Base-by-base conservation (phyloP, 768 basidiomycete species). In the Macrocybe gigantea region DNA sequence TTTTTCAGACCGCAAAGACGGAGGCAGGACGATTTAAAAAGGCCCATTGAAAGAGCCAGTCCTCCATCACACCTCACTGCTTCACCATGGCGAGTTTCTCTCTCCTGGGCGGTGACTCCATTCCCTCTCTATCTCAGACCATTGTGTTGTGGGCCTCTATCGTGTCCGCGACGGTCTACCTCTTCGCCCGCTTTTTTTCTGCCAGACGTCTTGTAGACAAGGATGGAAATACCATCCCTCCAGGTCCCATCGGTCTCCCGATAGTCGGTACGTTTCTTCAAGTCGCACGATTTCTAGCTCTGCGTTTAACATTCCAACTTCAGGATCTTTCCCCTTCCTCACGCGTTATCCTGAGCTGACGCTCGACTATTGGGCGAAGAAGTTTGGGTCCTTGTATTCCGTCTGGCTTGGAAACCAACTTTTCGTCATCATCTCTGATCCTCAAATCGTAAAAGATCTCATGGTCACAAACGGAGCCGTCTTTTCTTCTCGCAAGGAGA, bases 391-490 rank as follows among this genome's bases (percentile, higher is more conserved):
- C 0, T 47, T 77, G 8, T 75, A 68, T 51, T 75, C 74, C 6
- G 49, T 77, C 44, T 71, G 66, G 65, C 63, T 77, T 14, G 75
- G 75, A 12, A 67, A 72, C 49, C 74, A 74, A 50, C 68, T 74
- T 13, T 72, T 75, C 53, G 64, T 77, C 42, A 59, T 74, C 36
- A 49, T 77, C 33, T 74, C 73, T 5, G 72, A 74, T 51, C 66
- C 73, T 5, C 59, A 62, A 15, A 64, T 75, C 8, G 73, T 66
- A 0, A 68, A 69, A 42, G 74, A 75, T 47, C 61, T 77, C 30
- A 57, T 75, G 54, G 67, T 75, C 15, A 67, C 66, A 15, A 72
- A 74, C 40, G 71, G 74, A 39, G 59, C 71, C 8, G 61, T 70
- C 11, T 77, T 75, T 51, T 75, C 74, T 12, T 70, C 69, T 8